Base-by-base conservation (phyloP, 2,329 filamentous ascomycete genomes). In the Lomentospora prolificans region DNA sequence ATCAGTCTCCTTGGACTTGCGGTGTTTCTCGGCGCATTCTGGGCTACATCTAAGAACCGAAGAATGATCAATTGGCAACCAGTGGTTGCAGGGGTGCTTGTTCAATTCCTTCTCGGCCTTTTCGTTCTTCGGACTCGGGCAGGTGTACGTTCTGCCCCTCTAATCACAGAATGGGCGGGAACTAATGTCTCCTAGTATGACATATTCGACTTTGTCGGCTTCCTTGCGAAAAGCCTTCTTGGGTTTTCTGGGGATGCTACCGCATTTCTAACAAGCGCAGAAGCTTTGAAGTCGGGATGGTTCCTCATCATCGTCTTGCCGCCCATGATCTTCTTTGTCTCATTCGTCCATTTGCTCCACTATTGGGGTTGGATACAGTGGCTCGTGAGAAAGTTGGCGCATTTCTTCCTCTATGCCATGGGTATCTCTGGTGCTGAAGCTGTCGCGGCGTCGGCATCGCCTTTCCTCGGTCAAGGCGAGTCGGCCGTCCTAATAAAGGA, bases 391-490 rank as follows among this genome's bases (percentile, higher is more conserved):
- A 89, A 89, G 64, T 87, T 88, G 62, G 85, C 86, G 56, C 75
- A 80, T 41, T 85, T 89, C 72, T 89, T 90, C 78, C 89, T 87
- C 78, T 89, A 85, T 82, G 75, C 75, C 44, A 84, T 90, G 75
- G 76, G 79, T 19, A 85, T 89, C 8, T 89, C 85, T 12, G 86
- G 86, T 59, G 85, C 85, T 30, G 86, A 89, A 66, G 85, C 86
- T 6, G 84, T 89, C 25, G 86, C 89, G 51, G 86, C 86, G 54
- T 83, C 86, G 33, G 86, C 86, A 3, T 87, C 86, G 10, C 86
- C 86, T 1, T 89, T 89, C 69, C 87, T 89, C 61, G 86, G 86
- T n/a, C 86, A 89, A 68, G 86, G 86, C 61, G 86, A 89, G 74
- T 87, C 84, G 17, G 85, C 85, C 48, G 88, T 89, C 84, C 72